A percentile compares a stretch with the other conserved stretches of the same genome.
These are phyloP conservation scores for Trypanosoma melophagium DNA, from an alignment of 208 protist species.

Conservation along the genomic window DNA sequence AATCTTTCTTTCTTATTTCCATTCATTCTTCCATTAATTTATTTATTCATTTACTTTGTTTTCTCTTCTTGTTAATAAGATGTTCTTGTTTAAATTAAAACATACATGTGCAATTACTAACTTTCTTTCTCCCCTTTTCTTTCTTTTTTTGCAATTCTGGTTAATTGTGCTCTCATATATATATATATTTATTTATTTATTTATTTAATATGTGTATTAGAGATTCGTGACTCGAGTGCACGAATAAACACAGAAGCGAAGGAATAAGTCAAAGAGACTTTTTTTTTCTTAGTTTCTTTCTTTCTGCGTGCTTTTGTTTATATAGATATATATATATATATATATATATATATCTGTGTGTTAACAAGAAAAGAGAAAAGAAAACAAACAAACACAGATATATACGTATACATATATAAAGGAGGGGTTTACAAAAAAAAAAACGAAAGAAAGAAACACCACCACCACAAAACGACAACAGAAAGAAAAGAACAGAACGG, in stretches of 20 bases:
- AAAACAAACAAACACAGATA: not conserved
- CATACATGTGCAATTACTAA: not conserved
- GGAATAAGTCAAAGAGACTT: too few relatives aligned
- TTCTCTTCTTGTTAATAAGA: not conserved
- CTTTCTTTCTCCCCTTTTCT: constrained; percentile 1
- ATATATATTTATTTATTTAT: too few relatives aligned
- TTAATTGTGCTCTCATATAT: too few relatives aligned
- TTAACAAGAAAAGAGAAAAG: constrained; percentile 2
- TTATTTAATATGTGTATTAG: too few relatives aligned
- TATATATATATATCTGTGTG: constrained; percentile 9
- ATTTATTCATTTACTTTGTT: not conserved
- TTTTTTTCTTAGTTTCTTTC: constrained; percentile 26
- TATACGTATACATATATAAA: too few relatives aligned
- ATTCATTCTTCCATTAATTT: not conserved
- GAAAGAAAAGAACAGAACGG: not conserved
- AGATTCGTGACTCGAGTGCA: too few relatives aligned
- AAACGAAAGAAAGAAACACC: not conserved
- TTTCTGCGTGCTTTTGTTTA: constrained; percentile 4
- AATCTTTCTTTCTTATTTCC: too few relatives aligned
- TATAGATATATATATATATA: constrained; percentile 16
- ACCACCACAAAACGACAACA: not conserved
- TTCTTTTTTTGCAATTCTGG: constrained; percentile 15
- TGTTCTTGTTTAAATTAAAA: too few relatives aligned
- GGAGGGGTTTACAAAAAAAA: too few relatives aligned
- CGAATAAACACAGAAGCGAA: too few relatives aligned